Percentiles rank a stretch among this genome's conserved stretches.
These are phyloP conservation scores for Huntiella decipiens DNA, from an alignment of 2,329 filamentous ascomycete genomes.

Conservation along the genomic window DNA sequence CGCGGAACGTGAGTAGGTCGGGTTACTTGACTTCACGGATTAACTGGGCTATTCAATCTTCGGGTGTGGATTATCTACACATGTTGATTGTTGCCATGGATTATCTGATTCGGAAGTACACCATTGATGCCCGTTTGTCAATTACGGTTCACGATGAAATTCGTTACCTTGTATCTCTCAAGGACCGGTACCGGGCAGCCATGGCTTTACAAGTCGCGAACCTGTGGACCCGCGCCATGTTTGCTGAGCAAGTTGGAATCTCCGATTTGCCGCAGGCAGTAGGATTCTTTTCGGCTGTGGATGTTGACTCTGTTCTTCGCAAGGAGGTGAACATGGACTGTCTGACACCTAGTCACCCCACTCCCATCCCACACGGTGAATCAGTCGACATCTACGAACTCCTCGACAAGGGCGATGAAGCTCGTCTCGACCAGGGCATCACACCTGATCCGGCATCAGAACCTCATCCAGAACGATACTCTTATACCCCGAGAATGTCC, in stretches of 20 bases:
- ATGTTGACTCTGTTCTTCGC: constrained; percentile 85
- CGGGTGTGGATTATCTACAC: constrained; percentile 91
- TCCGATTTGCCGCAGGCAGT: constrained; percentile 84
- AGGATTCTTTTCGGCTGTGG: constrained; percentile 88
- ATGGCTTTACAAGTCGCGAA: constrained; percentile 91
- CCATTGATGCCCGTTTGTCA: constrained; percentile 64
- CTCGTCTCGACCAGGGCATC: constrained; percentile 48
- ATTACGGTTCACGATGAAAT: constrained; percentile 98
- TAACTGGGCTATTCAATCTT: constrained; percentile 98
- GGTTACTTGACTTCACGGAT: constrained; percentile 91
- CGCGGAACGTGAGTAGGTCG: constrained; percentile 68
- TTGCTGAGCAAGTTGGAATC: constrained; percentile 90
- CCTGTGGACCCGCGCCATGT: constrained; percentile 94
- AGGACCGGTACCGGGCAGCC: constrained; percentile 74
- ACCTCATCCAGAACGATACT: constrained; percentile 41
- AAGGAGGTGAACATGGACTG: constrained; percentile 99
- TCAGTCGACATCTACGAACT: constrained; percentile 67
- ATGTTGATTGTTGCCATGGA: constrained; percentile 89
- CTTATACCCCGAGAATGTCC: constrained; percentile 51
- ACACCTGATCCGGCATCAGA: constrained; percentile 30
- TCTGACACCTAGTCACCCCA: constrained; percentile 68
- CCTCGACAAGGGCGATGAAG: constrained; percentile 49
- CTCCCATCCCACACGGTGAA: constrained; percentile 66
- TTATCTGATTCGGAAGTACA: constrained; percentile 70
- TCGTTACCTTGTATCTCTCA: constrained; percentile 68